Percentiles rank a stretch among this genome's conserved stretches.
These are phyloP conservation scores for Trifolium dubium DNA, from an alignment of 306 rosid genomes.

Conservation along the genomic window DNA sequence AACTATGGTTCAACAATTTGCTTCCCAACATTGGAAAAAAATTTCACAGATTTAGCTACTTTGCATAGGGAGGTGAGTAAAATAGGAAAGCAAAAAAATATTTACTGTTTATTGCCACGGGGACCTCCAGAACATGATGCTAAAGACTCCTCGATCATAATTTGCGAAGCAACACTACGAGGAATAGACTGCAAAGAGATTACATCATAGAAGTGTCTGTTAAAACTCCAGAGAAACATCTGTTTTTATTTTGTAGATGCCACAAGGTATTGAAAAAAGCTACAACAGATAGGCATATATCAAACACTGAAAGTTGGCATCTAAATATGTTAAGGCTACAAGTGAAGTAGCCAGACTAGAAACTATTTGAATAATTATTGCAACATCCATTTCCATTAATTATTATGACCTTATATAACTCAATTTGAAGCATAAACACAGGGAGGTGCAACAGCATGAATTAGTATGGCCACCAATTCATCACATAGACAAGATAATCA, in stretches of 20 bases:
- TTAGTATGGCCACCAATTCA: slow-evolving; percentile 11
- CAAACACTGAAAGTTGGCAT: slow-evolving; percentile 9
- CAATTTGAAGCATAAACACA: slow-evolving; percentile 11
- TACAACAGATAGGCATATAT: slow-evolving; percentile 21
- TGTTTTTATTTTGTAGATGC: slow-evolving; percentile 18
- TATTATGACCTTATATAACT: slow-evolving; percentile 2
- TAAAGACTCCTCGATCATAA: slow-evolving; percentile 73
- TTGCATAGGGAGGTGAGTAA: slow-evolving; percentile 20
- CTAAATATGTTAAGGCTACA: slow-evolving; percentile 23
- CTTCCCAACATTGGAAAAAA: slow-evolving; percentile 19
- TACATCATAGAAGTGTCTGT: slow-evolving; percentile 20
- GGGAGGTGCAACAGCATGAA: background rate
- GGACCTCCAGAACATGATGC: slow-evolving; percentile 81
- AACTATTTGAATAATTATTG: slow-evolving; percentile 17
- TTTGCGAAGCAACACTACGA: slow-evolving; percentile 64
- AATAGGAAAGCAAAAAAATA: slow-evolving; percentile 25
- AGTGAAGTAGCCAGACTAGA: slow-evolving; percentile 9
- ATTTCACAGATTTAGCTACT: slow-evolving; percentile 29
- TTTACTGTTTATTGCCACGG: slow-evolving; percentile 89
- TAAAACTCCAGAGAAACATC: slow-evolving; percentile 24
- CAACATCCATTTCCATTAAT: slow-evolving; percentile 27
- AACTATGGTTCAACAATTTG: background rate
- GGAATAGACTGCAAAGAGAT: slow-evolving; percentile 60
- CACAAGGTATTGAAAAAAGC: slow-evolving; percentile 6
- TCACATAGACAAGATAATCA: background rate